A percentile compares a stretch with the other conserved stretches of the same genome.
phyloP scores from a whole-genome alignment of 1,139 yeast species.

The Taphrina pruni region DNA sequence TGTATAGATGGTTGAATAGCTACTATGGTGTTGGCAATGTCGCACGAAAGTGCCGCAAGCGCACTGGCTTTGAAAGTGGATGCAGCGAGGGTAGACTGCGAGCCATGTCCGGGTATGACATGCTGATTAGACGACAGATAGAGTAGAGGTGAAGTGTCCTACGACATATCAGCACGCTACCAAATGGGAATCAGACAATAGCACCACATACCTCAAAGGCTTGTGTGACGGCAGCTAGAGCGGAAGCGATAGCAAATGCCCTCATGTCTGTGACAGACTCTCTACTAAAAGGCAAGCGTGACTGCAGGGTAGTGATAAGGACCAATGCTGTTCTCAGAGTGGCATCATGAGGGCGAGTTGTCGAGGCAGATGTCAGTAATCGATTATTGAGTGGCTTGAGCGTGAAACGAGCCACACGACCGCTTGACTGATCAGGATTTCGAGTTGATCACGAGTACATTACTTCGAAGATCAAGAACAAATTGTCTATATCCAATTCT shows the following conservation, averaged over 20 bases:
- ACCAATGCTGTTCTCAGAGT: background rate
- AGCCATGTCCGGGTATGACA: constrained; percentile 16
- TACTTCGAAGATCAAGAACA: background rate
- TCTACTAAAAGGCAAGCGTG: too few species aligned
- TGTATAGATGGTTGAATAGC: constrained; percentile 37
- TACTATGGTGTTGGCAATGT: constrained; percentile 21
- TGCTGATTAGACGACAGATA: constrained; percentile 25
- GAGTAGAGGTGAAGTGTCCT: constrained; percentile 37
- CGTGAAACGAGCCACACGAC: constrained; percentile 8
- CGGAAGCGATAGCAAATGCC: constrained; percentile 9
- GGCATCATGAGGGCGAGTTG: background rate
- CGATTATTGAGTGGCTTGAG: background rate
- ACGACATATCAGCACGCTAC: background rate
- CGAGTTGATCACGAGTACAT: background rate
- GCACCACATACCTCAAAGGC: constrained; percentile 23
- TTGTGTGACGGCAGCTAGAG: background rate
- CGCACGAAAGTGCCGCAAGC: constrained; percentile 32
- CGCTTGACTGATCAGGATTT: background rate
- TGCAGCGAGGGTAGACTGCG: constrained; percentile 24
- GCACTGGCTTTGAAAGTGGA: constrained; percentile 30
- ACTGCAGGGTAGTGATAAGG: background rate
- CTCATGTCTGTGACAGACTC: background rate
- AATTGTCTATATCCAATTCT: background rate
- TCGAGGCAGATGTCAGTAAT: constrained; percentile 1
- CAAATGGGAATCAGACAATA: too few species aligned